A percentile compares a stretch with the other conserved stretches of the same genome.
Evolutionary conservation across 2,329 filamentous ascomycete species (phyloP).

Genomic region (Aulographum hederae): DNA sequence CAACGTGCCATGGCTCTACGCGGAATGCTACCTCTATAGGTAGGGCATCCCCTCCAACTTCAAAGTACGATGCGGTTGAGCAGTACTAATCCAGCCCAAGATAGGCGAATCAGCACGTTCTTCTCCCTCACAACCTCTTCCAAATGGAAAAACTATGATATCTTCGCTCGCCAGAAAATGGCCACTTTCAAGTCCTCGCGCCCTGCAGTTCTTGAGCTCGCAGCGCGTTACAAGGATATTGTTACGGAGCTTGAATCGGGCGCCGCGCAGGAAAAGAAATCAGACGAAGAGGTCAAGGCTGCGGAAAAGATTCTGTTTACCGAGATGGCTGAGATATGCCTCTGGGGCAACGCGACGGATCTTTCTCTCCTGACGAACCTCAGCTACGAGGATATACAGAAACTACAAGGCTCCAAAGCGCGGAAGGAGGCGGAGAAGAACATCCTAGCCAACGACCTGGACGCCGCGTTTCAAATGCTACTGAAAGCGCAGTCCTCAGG

Average conservation of each 20-base stretch:
- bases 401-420: constrained; percentile 76
- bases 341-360: constrained; percentile 96
- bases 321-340: constrained; percentile 90
- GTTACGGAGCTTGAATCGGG: constrained; percentile 44
- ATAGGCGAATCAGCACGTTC: constrained; percentile 58
- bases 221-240: constrained; percentile 59
- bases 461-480: constrained; percentile 50
- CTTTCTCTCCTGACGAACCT: constrained; percentile 77
- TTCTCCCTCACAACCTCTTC: constrained; percentile 60
- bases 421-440: constrained; percentile 79
- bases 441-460: constrained; percentile 75
- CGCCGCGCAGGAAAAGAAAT: constrained; percentile 16
- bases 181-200: constrained; percentile 83
- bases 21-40: constrained; percentile 90
- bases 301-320: constrained; percentile 65
- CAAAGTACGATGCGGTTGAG: not conserved
- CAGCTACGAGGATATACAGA: constrained; percentile 91
- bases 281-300: constrained; percentile 36
- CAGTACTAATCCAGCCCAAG: no score
- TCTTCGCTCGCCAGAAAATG: constrained; percentile 81
- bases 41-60: constrained; percentile 13
- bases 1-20: constrained; percentile 69
- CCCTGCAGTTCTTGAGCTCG: constrained; percentile 67
- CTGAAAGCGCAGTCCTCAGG: constrained; percentile 45
- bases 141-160: constrained; percentile 79